Base-by-base conservation (phyloP, 1,284 basidiomycete genomes). In the Apiotrichum gracile region DNA sequence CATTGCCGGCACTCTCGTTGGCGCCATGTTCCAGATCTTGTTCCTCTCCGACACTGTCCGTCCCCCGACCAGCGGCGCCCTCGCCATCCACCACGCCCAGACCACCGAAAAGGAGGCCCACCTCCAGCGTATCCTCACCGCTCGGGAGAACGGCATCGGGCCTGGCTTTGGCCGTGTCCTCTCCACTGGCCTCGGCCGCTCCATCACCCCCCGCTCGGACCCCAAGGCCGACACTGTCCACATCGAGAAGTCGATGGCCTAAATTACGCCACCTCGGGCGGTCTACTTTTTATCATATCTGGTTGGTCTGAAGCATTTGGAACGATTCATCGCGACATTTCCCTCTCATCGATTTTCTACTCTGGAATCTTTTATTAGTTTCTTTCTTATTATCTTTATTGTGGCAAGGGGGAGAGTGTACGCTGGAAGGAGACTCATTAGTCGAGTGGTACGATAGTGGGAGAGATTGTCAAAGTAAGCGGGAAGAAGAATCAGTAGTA, bases 41-140 rank as follows among this genome's bases (percentile, higher is more conserved):
- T 52, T 51, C 43, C 57, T 58, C 34, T 34, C 42, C 8, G 57
- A 58, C 52, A 47, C 52, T 3, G 27, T 54, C 21, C 52, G 57
- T 6, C 52, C 52, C 0, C 37, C 24, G 5, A 52, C 57, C 17
- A 4, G 16, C 5, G 48, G 29, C 17, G 39, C 48, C 24, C 16
- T 49, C 16, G 29, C 40, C 22, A 19, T 41, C 19, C 38, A 49
- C 47, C 33, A 35, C 22, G 46, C 46, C n/a, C 34, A 38, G 37
- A 31, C 25, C 3, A 7, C 24, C 25, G 46, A 38, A 13, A 47
- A 47, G 35, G 46, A 47, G 46, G 46, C 46, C 16, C 46, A 47
- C 46, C 46, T 47, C 46, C 21, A 47, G 34, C 43, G 43, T 17
- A 19, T 45, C 29, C 27, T 45, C 43, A 45, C 43, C 21, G 2